These are phyloP conservation scores for Cymodocea nodosa DNA, from an alignment of 116 monocot species.

Conservation along the genomic window DNA sequence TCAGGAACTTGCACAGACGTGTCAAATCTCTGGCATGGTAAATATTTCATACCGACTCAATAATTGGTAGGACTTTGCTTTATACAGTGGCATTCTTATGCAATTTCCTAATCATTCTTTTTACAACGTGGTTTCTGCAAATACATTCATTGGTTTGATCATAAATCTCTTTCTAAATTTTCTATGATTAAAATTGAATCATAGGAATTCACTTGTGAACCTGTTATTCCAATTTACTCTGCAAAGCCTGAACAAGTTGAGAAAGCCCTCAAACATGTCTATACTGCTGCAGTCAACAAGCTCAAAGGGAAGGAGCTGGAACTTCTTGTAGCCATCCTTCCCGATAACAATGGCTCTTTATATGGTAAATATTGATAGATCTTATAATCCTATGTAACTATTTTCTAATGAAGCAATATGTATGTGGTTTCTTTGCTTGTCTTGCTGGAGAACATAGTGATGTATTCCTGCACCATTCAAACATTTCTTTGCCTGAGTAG, in stretches of 20 bases:
- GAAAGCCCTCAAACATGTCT: slow-evolving; percentile 30
- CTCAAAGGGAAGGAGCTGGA: slow-evolving; percentile 54
- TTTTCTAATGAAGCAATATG: too few species aligned
- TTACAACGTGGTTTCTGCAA: too few species aligned
- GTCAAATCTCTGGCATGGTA: slow-evolving; percentile 89
- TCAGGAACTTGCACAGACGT: slow-evolving; percentile 53
- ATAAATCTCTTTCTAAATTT: too few species aligned
- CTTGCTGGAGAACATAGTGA: too few species aligned
- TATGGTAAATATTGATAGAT: slow-evolving; percentile 52
- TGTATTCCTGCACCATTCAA: too few species aligned
- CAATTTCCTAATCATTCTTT: background rate
- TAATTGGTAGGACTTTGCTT: background rate
- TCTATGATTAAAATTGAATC: too few species aligned
- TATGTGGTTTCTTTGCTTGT: too few species aligned
- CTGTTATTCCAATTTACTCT: slow-evolving; percentile 39
- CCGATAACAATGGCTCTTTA: slow-evolving; percentile 84
- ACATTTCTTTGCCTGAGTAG: too few species aligned
- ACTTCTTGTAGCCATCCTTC: slow-evolving; percentile 72
- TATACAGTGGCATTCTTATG: background rate
- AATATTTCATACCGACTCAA: background rate
- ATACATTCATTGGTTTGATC: too few species aligned
- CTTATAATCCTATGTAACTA: background rate
- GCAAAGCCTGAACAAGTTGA: slow-evolving; percentile 84
- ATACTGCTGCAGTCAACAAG: slow-evolving; percentile 20
- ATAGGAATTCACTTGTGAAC: slow-evolving; percentile 61